Conservation (phyloP, 306 rosid species). For the Fragaria vesca region DNA sequence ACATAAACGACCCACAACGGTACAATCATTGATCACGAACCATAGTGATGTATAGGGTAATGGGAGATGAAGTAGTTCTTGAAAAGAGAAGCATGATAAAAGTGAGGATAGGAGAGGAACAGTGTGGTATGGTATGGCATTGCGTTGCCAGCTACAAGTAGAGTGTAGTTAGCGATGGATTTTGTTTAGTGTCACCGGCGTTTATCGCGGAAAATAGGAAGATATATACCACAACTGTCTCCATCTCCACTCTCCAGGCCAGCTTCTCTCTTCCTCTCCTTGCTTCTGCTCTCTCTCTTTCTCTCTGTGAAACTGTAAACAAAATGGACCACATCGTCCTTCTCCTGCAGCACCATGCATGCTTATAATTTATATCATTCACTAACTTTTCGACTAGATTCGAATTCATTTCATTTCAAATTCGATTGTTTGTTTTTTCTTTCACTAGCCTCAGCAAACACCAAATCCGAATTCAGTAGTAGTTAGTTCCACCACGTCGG, state of each 20-base stretch:
- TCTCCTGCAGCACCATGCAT: neutral
- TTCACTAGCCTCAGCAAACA: neutral
- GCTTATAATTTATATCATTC: neutral
- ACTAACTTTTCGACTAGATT: neutral
- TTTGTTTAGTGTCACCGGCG: conserved; percentile 32
- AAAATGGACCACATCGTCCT: conserved; percentile 8
- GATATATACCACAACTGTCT: conserved; percentile 39
- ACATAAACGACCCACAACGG: too few species aligned
- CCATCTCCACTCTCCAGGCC: conserved; percentile 13
- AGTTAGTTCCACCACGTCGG: neutral
- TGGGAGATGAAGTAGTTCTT: neutral
- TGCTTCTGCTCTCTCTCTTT: too few species aligned
- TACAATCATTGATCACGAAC: too few species aligned
- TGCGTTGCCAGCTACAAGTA: neutral
- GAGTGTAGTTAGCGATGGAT: conserved; percentile 37
- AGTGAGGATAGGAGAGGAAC: conserved; percentile 10
- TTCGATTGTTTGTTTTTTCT: neutral
- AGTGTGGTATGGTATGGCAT: conserved; percentile 20
- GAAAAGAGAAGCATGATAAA: conserved; percentile 12
- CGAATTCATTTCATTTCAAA: neutral
- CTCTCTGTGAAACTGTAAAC: neutral
- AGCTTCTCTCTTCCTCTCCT: neutral
- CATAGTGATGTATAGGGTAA: too few species aligned
- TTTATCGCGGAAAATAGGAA: conserved; percentile 32
- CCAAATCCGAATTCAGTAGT: neutral